Evolutionary conservation across 2,329 filamentous ascomycete genomes (phyloP), one percentile per base, ranked within the genome.

Genomic region (Aspergillus proliferans): DNA sequence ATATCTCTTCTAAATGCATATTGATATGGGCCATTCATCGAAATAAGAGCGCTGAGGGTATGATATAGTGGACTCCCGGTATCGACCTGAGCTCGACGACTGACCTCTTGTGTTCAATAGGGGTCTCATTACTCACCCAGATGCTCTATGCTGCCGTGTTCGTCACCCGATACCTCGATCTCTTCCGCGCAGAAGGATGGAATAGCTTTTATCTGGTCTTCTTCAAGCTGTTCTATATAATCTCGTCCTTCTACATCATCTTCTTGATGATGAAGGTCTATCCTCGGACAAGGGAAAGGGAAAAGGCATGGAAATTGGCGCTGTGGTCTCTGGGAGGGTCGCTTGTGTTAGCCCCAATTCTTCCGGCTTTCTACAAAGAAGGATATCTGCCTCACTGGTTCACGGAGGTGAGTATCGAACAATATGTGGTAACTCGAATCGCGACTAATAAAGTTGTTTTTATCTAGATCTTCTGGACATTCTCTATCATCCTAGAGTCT

Each of bases 221-320:
- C 51, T 86, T 96, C 70, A 96, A 96, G 76, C 78, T 93, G 53
- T 88, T 94, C 71, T 97, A 95, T 71, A 86, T 95, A 52, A 63
- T 81, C 3, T 88, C 87, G 4, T 92, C 87, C 1, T 79, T 91
- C 54, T 96, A 95, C 70, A 93, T 91, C 60, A 81, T 96, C 53
- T 85, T 80, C 49, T 71, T 95, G 54, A 96, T 97, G 90, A 86
- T 89, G 68, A 86, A 84, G 71, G 75, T 90, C 19, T 95, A 83
- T 68, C 86, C 91, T 9, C 82, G 92, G 30, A 95, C 91, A n/a
- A 77, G 91, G 39, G 92, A 97, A 71, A 79, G 84, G 47, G 92
- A 97, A 73, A 82, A 89, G 60, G 87, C 90, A n/a, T 96, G 92
- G 91, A 95, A 91, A 71, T 76, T 96, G 56, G 88, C 88, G 39